Base-by-base conservation (phyloP, 2,329 filamentous ascomycete genomes). In the Rutstroemia sp. region DNA sequence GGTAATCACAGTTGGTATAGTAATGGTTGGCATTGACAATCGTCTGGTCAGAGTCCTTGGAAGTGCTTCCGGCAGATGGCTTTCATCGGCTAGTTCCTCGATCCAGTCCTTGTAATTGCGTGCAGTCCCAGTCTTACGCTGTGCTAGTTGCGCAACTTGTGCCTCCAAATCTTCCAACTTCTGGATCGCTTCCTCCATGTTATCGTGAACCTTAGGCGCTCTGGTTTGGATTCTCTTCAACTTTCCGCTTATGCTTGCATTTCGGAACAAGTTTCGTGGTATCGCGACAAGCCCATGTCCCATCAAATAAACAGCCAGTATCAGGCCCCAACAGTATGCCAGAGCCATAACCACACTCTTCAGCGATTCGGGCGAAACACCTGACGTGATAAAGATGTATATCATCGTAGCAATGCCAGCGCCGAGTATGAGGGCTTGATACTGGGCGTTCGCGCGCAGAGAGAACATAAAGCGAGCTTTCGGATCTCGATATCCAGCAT, bases 221-320 rank as follows among this genome's bases (percentile, higher is more conserved):
- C 87, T 81, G 8, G 78, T 76, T 68, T 97, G 91, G 38, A 96
- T 76, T 38, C 87, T 79, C 59, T 85, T 84, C 48, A 99, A 72
- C 56, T 86, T 81, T 49, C 82, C 83, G 62, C 85, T 88, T 47
- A 92, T 82, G 67, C 85, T 90, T 34, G 91, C 87, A 67, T 89
- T 87, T 58, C 87, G 83, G 66, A 94, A 87, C 16, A 99, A 76
- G 39, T 82, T 82, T 62, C 92, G 80, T 0, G 94, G 94, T 57
- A 99, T 88, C 1, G 92, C 88, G 34, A 99, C 94, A 25, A 99
- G 78, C 7, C 94, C 94, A 71, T 99, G 94, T 6, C 94, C 94
- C 92, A 99, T 97, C 42, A 99, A 78, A 68, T 96, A 97, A 60
- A 99, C 96, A 47, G 92, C 94, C 52, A 97, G 78, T 4, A 92